A percentile compares a stretch with the other conserved stretches of the same genome.
Conservation (phyloP, 106 monocot species). For the Gastrodia elata region DNA sequence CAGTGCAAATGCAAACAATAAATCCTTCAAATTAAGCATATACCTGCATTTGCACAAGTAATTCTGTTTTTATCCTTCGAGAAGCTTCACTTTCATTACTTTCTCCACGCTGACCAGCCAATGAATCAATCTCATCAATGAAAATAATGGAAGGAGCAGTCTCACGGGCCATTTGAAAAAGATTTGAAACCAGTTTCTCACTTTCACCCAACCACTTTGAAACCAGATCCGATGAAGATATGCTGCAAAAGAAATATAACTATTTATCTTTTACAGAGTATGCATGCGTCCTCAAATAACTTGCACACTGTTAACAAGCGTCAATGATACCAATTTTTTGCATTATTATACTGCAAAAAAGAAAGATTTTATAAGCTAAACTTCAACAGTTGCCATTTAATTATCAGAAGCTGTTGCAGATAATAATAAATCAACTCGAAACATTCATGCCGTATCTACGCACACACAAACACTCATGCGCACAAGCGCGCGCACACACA, state of each 20-base stretch:
- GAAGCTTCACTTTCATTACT: conserved; percentile 85
- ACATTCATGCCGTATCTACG: too few relatives aligned
- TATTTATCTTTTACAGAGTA: conserved; percentile 8
- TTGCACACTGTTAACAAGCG: not conserved
- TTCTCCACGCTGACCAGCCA: conserved; percentile 46
- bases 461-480: too few relatives aligned
- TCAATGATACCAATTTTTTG: not conserved
- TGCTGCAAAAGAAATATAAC: conserved; percentile 29
- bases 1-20: not conserved
- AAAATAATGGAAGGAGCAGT: conserved; percentile 56
- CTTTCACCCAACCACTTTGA: conserved; percentile 95
- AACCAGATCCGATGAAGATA: conserved; percentile 75
- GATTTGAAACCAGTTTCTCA: conserved; percentile 76
- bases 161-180: conserved; percentile 66
- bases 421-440: too few relatives aligned
- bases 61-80: conserved; percentile 75
- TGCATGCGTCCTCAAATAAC: not conserved
- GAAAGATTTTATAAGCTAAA: not conserved
- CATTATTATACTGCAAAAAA: not conserved
- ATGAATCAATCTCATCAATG: conserved; percentile 51
- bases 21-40: not conserved
- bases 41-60: conserved; percentile 91
- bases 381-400: too few relatives aligned
- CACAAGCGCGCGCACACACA: too few relatives aligned
- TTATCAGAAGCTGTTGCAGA: too few relatives aligned